A percentile compares a stretch with the other conserved stretches of the same genome.
These are phyloP conservation scores for Typha latifolia DNA, from an alignment of 176 grass and related monocot genomes.

Conservation along the genomic window DNA sequence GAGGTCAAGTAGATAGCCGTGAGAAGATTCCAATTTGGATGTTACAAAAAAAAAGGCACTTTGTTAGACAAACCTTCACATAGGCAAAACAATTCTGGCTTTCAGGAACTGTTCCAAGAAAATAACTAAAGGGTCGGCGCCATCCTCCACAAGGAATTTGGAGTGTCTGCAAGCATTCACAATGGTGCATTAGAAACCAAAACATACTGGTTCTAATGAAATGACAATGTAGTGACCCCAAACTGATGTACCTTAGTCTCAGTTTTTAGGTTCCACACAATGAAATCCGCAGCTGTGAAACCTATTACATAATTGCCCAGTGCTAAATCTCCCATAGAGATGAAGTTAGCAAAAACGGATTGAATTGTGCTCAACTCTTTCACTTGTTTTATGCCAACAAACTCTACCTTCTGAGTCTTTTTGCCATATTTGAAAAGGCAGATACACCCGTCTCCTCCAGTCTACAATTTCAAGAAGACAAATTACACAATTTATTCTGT, in stretches of 20 bases:
- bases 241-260: constrained; percentile 63
- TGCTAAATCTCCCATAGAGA: constrained; percentile 15
- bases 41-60: constrained; percentile 8
- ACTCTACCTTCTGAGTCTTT: constrained; percentile 37
- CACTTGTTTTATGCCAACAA: constrained; percentile 87
- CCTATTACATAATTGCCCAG: constrained; percentile 58
- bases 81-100: constrained; percentile 87
- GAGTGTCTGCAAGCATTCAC: constrained; percentile 33
- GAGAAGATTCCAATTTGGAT: constrained; percentile 4
- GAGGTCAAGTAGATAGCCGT: neutral
- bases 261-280: constrained; percentile 90
- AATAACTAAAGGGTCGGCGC: constrained; percentile 84
- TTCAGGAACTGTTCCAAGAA: constrained; percentile 56
- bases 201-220: neutral
- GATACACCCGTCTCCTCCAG: constrained; percentile 94
- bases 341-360: constrained; percentile 32
- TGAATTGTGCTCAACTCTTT: constrained; percentile 84
- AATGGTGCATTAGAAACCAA: constrained; percentile 12
- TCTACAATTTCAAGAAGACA: constrained; percentile 38
- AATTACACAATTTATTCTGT: constrained; percentile 5
- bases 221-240: neutral
- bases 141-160: constrained; percentile 89
- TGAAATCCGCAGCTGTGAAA: constrained; percentile 89
- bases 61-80: constrained; percentile 53
- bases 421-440: constrained; percentile 74